Evolutionary conservation across 805 yeast species (phyloP).

Genomic region (Pichia manshurica): DNA sequence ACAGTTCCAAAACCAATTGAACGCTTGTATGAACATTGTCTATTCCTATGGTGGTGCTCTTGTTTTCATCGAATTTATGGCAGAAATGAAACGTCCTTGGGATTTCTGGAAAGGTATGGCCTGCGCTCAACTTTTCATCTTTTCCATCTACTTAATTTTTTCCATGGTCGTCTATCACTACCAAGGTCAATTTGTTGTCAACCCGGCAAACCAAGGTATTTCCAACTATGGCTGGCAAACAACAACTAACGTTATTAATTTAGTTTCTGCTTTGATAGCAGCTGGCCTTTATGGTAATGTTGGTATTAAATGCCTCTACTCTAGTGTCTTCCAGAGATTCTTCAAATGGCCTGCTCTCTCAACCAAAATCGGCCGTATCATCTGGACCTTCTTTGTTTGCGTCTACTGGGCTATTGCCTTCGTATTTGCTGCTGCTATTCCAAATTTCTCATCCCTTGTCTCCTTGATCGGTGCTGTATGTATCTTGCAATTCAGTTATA

Average conservation of each 20-base stretch:
- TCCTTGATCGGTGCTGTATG: slow-evolving; percentile 39
- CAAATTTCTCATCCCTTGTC: slow-evolving; percentile 35
- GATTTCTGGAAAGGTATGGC: slow-evolving; percentile 46
- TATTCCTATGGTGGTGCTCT: slow-evolving; percentile 48
- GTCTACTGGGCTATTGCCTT: slow-evolving; percentile 41
- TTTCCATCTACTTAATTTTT: slow-evolving; percentile 35
- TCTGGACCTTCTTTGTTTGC: slow-evolving; percentile 34
- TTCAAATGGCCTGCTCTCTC: slow-evolving; percentile 32
- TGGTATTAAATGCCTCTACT: slow-evolving; percentile 40
- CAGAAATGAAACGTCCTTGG: slow-evolving; percentile 42
- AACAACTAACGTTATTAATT: slow-evolving; percentile 35
- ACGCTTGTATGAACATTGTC: slow-evolving; percentile 36
- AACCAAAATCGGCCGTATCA: slow-evolving; percentile 29
- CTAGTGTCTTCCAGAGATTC: slow-evolving; percentile 31
- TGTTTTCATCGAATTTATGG: slow-evolving; percentile 41
- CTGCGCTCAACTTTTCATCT: slow-evolving; percentile 37
- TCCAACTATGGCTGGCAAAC: slow-evolving; percentile 35
- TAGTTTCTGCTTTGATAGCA: slow-evolving; percentile 40
- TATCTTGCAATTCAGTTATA: slow-evolving; percentile 41
- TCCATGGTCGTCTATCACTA: slow-evolving; percentile 40
- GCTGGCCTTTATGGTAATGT: slow-evolving; percentile 43
- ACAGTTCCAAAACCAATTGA: slow-evolving; percentile 15
- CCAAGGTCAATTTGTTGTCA: slow-evolving; percentile 40
- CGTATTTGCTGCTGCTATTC: slow-evolving; percentile 40
- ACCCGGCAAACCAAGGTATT: slow-evolving; percentile 42